Conservation (phyloP, 2,329 filamentous ascomycete genomes). For the Nannizzia gypsea region DNA sequence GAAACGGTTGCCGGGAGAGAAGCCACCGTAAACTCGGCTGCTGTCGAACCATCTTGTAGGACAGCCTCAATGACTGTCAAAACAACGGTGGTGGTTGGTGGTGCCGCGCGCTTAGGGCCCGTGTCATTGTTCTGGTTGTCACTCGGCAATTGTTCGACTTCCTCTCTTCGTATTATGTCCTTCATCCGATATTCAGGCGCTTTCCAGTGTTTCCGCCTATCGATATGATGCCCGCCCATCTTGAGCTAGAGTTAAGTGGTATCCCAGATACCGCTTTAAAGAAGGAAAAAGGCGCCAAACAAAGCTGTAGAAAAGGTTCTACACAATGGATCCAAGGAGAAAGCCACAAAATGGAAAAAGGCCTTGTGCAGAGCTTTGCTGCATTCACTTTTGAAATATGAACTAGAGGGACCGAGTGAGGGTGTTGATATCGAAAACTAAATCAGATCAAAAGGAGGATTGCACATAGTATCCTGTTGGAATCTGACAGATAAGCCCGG, state of each 20-base stretch:
- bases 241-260: not conserved
- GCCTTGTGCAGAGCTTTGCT: constrained; percentile 1
- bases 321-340: not conserved
- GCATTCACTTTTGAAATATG: not conserved
- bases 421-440: not conserved
- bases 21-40: constrained; percentile 17
- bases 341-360: not conserved
- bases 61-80: constrained; percentile 18
- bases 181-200: not conserved
- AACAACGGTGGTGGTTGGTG: constrained; percentile 12
- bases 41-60: constrained; percentile 16
- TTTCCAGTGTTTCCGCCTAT: constrained; percentile 1
- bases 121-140: not conserved
- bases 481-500: not conserved
- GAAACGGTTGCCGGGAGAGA: constrained; percentile 19
- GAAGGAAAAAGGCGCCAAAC: not conserved
- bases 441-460: not conserved
- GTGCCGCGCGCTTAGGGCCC: not conserved
- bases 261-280: not conserved
- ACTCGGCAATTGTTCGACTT: not conserved
- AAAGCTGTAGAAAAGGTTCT: not conserved
- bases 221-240: not conserved
- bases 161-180: not conserved
- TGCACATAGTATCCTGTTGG: not conserved
- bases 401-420: not conserved